Conservation (phyloP, 169 alveolate genomes). For the Theileria annulata region DNA sequence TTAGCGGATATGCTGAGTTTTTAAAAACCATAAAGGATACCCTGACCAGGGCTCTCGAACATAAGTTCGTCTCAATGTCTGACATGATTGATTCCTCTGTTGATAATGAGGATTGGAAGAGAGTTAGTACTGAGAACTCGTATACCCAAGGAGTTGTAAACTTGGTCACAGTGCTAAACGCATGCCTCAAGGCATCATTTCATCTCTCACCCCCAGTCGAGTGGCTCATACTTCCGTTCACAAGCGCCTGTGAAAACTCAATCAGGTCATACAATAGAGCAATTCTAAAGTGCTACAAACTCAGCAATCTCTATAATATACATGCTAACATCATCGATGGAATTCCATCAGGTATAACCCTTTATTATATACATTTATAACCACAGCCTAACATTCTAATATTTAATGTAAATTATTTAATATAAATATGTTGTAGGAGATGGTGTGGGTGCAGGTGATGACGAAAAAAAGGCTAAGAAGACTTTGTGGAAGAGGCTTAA, state of each 20-base stretch:
- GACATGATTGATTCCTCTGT: slow-evolving; percentile 38
- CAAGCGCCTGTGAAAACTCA: slow-evolving; percentile 36
- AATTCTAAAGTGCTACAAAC: slow-evolving; percentile 20
- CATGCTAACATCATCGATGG: slow-evolving; percentile 1
- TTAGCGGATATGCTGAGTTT: slow-evolving; percentile 32
- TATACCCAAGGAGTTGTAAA: slow-evolving; percentile 55
- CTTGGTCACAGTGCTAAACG: slow-evolving; percentile 43
- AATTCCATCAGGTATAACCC: background rate
- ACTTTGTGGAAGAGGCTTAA: slow-evolving; percentile 12
- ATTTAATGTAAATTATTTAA: background rate
- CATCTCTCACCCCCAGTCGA: slow-evolving; percentile 41
- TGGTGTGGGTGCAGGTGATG: background rate
- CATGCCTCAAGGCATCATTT: slow-evolving; percentile 32
- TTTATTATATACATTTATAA: background rate
- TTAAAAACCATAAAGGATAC: slow-evolving; percentile 20
- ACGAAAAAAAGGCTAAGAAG: slow-evolving; percentile 4
- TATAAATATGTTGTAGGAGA: background rate
- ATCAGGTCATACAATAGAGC: slow-evolving; percentile 30
- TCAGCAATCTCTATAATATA: slow-evolving; percentile 15
- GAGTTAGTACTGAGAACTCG: slow-evolving; percentile 15
- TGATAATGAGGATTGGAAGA: slow-evolving; percentile 44
- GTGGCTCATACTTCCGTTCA: slow-evolving; percentile 33
- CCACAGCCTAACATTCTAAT: background rate
- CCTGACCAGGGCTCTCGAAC: slow-evolving; percentile 31
- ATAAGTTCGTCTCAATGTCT: slow-evolving; percentile 18